Conservation (phyloP, 306 rosid genomes). For the Macrotyloma uniflorum region DNA sequence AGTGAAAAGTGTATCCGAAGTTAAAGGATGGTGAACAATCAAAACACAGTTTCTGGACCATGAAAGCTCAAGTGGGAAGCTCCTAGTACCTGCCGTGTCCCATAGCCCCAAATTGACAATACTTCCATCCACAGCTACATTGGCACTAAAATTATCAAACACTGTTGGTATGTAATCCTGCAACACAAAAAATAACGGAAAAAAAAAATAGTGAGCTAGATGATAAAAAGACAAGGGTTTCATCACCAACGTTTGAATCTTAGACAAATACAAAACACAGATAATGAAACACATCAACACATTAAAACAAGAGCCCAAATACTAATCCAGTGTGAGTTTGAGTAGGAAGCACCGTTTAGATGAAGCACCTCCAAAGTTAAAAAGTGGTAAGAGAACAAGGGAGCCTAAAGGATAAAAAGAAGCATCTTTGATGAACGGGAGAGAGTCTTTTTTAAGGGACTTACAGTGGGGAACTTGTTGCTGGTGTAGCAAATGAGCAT, state of each 20-base stretch:
- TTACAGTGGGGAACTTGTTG: constrained; percentile 95
- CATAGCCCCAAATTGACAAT: constrained; percentile 93
- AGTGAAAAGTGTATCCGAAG: constrained; percentile 9
- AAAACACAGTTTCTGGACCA: constrained; percentile 12
- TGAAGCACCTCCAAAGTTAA: constrained; percentile 14
- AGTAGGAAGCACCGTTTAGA: background rate
- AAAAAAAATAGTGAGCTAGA: background rate
- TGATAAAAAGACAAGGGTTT: background rate
- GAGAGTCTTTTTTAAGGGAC: constrained; percentile 20
- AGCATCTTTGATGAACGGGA: constrained; percentile 28
- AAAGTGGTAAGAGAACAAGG: constrained; percentile 21
- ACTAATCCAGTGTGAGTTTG: background rate
- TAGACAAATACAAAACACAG: constrained; percentile 2
- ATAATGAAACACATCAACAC: background rate
- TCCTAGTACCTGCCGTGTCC: constrained; percentile 92
- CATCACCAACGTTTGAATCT: constrained; percentile 2
- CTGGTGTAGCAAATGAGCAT: constrained; percentile 99
- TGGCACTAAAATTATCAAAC: constrained; percentile 96
- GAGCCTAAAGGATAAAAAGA: background rate
- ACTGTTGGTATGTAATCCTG: constrained; percentile 97
- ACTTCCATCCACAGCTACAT: constrained; percentile 93
- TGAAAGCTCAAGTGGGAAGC: constrained; percentile 3
- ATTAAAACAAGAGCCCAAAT: background rate
- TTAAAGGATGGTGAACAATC: background rate
- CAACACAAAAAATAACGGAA: background rate